phyloP scores from a whole-genome alignment of 441 rosid genomes.

The Hura crepitans region DNA sequence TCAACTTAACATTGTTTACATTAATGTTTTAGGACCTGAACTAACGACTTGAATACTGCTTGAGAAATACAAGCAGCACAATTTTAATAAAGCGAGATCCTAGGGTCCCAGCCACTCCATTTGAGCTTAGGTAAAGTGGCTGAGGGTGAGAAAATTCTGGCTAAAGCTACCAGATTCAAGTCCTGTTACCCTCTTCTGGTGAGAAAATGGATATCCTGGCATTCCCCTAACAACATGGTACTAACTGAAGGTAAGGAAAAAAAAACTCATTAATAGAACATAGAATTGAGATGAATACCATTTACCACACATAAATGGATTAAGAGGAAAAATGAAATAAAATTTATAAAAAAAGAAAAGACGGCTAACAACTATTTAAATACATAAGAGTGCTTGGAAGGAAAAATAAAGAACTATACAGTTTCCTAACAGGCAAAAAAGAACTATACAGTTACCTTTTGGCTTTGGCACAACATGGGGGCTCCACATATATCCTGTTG shows the following conservation, averaged over 20 bases:
- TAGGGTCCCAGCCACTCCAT: neutral
- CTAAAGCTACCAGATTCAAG: neutral
- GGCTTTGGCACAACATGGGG: slow-evolving; percentile 97
- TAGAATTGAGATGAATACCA: no score
- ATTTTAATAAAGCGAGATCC: neutral
- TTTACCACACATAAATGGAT: neutral
- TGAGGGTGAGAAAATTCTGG: neutral
- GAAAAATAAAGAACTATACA: neutral
- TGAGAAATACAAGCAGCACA: neutral
- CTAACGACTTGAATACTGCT: neutral
- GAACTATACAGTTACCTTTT: slow-evolving; percentile 46
- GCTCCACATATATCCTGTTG: slow-evolving; percentile 99
- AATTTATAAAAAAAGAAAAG: neutral
- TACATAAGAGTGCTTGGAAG: neutral
- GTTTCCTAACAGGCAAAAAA: neutral
- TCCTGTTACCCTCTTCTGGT: neutral
- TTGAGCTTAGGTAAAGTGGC: neutral
- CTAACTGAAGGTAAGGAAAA: neutral
- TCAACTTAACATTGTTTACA: neutral
- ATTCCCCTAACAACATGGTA: neutral
- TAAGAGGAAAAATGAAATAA: neutral
- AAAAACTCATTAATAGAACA: neutral
- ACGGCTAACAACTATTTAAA: neutral
- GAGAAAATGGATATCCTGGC: neutral
- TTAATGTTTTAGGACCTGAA: neutral